Evolutionary conservation across 1,284 basidiomycete species (phyloP).

Genomic region (Rhodofomes roseus): DNA sequence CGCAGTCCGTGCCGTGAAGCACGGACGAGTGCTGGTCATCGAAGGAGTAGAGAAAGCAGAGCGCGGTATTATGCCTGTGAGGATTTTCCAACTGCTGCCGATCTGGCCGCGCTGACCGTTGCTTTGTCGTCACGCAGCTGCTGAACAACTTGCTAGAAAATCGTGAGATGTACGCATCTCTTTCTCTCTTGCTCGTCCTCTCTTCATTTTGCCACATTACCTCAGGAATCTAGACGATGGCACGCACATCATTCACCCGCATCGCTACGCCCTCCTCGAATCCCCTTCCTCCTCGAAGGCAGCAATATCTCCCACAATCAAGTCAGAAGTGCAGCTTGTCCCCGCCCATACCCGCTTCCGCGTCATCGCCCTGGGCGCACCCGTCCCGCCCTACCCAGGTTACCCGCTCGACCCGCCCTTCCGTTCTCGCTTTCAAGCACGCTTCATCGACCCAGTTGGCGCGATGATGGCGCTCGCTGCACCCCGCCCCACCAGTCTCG

Average conservation of each 20-base stretch:
- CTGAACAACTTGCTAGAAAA: conserved; percentile 68
- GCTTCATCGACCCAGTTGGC: conserved; percentile 59
- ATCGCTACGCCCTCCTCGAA: conserved; percentile 49
- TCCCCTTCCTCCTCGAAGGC: conserved; percentile 17
- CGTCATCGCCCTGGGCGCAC: conserved; percentile 61
- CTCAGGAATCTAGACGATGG: conserved; percentile 63
- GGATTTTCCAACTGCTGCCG: conserved; percentile 5
- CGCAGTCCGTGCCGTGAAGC: conserved; percentile 61
- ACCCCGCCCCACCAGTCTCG: background rate
- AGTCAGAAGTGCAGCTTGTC: conserved; percentile 36
- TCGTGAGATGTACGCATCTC: conserved; percentile 50
- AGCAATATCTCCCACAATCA: conserved; percentile 25
- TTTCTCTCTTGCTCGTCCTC: background rate
- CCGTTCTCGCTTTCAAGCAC: conserved; percentile 63
- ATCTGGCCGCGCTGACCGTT: background rate
- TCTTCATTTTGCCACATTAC: background rate
- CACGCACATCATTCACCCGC: conserved; percentile 68
- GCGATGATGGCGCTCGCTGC: conserved; percentile 44
- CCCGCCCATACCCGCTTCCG: conserved; percentile 62
- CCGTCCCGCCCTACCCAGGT: conserved; percentile 63
- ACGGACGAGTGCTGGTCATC: conserved; percentile 59
- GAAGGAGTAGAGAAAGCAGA: conserved; percentile 71
- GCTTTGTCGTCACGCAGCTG: conserved; percentile 31
- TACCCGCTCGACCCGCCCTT: conserved; percentile 68
- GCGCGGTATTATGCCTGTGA: conserved; percentile 46